Conservation (phyloP, 345 rosid genomes). For the Sonneratia caseolaris region DNA sequence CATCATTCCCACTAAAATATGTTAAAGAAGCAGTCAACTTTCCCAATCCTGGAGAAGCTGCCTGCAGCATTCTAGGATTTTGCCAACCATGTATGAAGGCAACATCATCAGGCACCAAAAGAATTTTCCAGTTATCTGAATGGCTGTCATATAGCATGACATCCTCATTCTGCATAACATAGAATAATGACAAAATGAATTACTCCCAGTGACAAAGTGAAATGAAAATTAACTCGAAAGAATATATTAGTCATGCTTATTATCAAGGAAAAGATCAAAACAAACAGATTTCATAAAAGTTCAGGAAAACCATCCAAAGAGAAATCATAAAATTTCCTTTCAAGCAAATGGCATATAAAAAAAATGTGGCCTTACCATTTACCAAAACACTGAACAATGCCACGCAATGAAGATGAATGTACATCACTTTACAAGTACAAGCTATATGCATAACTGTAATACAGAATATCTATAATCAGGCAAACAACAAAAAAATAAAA, state of each 20-base stretch:
- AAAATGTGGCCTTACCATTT: not conserved
- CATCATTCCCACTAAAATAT: conserved; percentile 40
- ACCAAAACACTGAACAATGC: not conserved
- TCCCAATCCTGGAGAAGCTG: conserved; percentile 63
- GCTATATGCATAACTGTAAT: not conserved
- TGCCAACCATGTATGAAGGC: conserved; percentile 38
- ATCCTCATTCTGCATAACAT: conserved; percentile 59
- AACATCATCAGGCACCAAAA: conserved; percentile 35
- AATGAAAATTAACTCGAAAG: not conserved
- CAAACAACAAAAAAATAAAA: not conserved
- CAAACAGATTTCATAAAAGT: not conserved
- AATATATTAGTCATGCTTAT: not conserved
- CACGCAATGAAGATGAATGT: not conserved
- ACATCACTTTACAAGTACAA: not conserved
- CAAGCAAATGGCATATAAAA: not conserved
- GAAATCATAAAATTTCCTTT: not conserved
- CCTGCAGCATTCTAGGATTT: conserved; percentile 49
- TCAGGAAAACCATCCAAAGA: not conserved
- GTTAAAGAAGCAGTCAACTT: conserved; percentile 61
- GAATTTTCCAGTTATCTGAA: conserved; percentile 46
- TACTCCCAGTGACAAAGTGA: conserved; percentile 11
- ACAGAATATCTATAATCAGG: not conserved
- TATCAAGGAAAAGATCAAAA: not conserved
- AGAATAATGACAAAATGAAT: conserved; percentile 15
- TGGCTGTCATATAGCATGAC: conserved; percentile 45